Evolutionary conservation across 83 land plant genomes (phyloP).

Genomic region (Diphasiastrum complanatum): DNA sequence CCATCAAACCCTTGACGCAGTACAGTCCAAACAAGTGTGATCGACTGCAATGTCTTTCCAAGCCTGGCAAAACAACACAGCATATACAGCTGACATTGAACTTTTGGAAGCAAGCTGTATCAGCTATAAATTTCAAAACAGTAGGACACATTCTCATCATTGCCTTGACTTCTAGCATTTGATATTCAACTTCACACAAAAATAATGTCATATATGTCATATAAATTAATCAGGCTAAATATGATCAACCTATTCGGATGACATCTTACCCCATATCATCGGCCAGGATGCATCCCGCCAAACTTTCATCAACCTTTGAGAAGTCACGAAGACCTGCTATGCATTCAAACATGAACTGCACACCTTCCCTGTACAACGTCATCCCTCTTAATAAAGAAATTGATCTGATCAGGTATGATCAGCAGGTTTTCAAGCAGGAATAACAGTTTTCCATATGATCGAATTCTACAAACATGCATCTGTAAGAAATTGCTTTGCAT

Average conservation of each 20-base stretch:
- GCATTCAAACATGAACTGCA: conserved; percentile 96
- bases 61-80: conserved; percentile 38
- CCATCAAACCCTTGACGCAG: conserved; percentile 91
- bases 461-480: neutral
- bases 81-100: neutral
- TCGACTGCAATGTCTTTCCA: conserved; percentile 97
- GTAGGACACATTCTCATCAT: neutral
- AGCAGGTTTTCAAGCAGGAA: neutral
- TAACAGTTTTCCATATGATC: neutral
- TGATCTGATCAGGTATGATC: neutral
- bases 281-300: conserved; percentile 83
- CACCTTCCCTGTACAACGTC: conserved; percentile 86
- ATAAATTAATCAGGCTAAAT: too few relatives aligned
- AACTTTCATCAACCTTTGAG: conserved; percentile 32
- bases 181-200: neutral
- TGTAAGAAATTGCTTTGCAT: neutral
- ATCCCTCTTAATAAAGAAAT: neutral
- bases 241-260: too few relatives aligned
- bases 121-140: neutral
- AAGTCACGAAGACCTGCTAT: conserved; percentile 69
- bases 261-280: conserved; percentile 95
- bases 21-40: conserved; percentile 80
- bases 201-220: too few relatives aligned
- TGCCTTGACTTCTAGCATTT: neutral
- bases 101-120: neutral